A percentile compares a stretch with the other conserved stretches of the same genome.
phyloP scores from a whole-genome alignment of 2,329 filamentous ascomycete genomes.

The Tolypocladium guangdongense region DNA sequence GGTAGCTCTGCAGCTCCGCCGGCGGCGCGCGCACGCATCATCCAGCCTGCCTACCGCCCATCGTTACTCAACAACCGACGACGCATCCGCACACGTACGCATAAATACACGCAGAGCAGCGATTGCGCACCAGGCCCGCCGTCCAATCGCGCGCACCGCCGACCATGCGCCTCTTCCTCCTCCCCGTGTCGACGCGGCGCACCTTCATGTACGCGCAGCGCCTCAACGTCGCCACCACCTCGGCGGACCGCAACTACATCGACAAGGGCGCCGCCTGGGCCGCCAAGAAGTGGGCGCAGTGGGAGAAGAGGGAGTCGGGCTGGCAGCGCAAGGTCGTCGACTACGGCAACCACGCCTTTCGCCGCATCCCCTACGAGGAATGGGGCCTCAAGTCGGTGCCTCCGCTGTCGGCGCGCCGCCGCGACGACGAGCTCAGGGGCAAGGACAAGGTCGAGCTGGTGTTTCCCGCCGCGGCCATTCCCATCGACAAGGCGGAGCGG shows the following conservation, averaged over 20 bases:
- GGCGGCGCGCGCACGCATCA: not conserved
- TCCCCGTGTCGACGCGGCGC: slow-evolving; percentile 84
- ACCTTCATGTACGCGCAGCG: slow-evolving; percentile 89
- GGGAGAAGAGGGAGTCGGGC: slow-evolving; percentile 73
- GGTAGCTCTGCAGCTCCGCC: not conserved
- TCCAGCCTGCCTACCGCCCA: not conserved
- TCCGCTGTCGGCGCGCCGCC: slow-evolving; percentile 57
- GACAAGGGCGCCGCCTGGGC: slow-evolving; percentile 65
- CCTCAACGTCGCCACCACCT: slow-evolving; percentile 43
- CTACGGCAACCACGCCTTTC: slow-evolving; percentile 77
- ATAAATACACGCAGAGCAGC: not conserved
- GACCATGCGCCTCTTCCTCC: slow-evolving; percentile 81
- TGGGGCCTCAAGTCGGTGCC: slow-evolving; percentile 96
- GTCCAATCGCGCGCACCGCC: slow-evolving; percentile 1
- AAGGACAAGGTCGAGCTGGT: slow-evolving; percentile 60
- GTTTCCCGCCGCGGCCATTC: slow-evolving; percentile 63
- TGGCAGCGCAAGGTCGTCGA: slow-evolving; percentile 84
- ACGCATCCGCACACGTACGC: not conserved
- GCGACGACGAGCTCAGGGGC: slow-evolving; percentile 50
- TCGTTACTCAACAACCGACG: not conserved
- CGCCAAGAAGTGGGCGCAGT: slow-evolving; percentile 67
- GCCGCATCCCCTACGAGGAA: slow-evolving; percentile 89
- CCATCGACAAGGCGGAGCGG: slow-evolving; percentile 47
- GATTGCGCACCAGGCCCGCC: not conserved
- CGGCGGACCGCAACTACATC: slow-evolving; percentile 37